Conservation (phyloP, 2,329 filamentous ascomycete genomes). For the Mollisiaceae sp. region DNA sequence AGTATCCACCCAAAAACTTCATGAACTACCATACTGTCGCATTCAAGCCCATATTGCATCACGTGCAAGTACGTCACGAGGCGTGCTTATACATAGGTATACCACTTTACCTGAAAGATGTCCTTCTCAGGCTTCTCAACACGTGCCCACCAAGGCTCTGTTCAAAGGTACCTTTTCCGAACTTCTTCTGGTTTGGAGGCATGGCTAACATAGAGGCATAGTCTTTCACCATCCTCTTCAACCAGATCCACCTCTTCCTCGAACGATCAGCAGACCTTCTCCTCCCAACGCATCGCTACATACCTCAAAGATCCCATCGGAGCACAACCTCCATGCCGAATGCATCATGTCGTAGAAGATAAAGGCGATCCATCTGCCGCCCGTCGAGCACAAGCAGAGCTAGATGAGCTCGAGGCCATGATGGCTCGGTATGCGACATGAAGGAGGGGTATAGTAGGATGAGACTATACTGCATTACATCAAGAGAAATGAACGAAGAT, state of each 20-base stretch:
- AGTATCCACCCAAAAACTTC: not conserved
- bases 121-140: not conserved
- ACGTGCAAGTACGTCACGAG: not conserved
- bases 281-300: not conserved
- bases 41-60: not conserved
- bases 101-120: conserved; percentile 2
- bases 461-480: not conserved
- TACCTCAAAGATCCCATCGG: not conserved
- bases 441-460: not conserved
- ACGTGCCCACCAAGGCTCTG: conserved; percentile 2
- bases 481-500: not conserved
- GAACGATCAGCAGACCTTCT: not conserved
- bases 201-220: not conserved
- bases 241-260: conserved; percentile 3
- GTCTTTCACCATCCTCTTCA: not conserved
- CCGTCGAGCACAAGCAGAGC: not conserved
- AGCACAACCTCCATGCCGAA: conserved; percentile 2
- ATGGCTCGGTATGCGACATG: conserved; percentile 7
- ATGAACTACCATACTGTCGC: not conserved
- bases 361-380: not conserved
- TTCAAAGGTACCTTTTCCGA: not conserved
- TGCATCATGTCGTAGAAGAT: not conserved
- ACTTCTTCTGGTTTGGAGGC: not conserved
- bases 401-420: conserved; percentile 7
- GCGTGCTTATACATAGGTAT: not conserved